Evolutionary conservation across 768 basidiomycete genomes (phyloP).

Genomic region (Boletus tomentosulus): DNA sequence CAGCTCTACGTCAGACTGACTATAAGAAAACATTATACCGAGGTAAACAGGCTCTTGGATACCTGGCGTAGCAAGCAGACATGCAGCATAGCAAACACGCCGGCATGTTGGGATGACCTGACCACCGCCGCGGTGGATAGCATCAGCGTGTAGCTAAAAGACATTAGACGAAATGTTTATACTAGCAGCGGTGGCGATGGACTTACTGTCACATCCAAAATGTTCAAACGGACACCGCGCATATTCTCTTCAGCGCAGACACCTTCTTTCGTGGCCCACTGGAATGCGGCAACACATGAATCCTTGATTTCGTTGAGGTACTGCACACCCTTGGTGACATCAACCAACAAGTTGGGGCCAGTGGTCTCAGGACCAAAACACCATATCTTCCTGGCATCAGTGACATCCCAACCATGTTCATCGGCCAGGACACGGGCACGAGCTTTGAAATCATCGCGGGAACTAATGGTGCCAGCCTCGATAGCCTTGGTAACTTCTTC

Average conservation of each 20-base stretch:
- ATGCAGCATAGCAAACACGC: slow-evolving; percentile 94
- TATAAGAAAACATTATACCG: slow-evolving; percentile 39
- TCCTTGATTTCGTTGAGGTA: slow-evolving; percentile 99
- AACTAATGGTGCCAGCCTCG: slow-evolving; percentile 75
- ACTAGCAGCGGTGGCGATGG: background rate
- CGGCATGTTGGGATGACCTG: slow-evolving; percentile 97
- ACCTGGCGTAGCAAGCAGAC: slow-evolving; percentile 83
- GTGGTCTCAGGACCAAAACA: slow-evolving; percentile 99
- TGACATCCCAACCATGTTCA: slow-evolving; percentile 97
- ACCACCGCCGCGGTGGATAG: slow-evolving; percentile 99
- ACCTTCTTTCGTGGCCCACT: slow-evolving; percentile 99
- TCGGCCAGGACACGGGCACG: slow-evolving; percentile 96
- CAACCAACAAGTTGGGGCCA: slow-evolving; percentile 94
- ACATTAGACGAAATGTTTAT: background rate
- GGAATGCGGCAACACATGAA: slow-evolving; percentile 97
- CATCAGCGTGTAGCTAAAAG: slow-evolving; percentile 87
- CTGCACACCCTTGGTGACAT: slow-evolving; percentile 98
- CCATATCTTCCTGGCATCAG: slow-evolving; percentile 99
- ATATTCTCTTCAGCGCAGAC: slow-evolving; percentile 96
- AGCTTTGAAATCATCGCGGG: slow-evolving; percentile 97
- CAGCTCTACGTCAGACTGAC: slow-evolving; percentile 3
- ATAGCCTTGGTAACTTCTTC: slow-evolving; percentile 95
- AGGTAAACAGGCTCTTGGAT: slow-evolving; percentile 97
- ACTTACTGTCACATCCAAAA: slow-evolving; percentile 90
- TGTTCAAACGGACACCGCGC: slow-evolving; percentile 96